Evolutionary conservation across 2,329 filamentous ascomycete genomes (phyloP).

Genomic region (Pseudogymnoascus sp.): DNA sequence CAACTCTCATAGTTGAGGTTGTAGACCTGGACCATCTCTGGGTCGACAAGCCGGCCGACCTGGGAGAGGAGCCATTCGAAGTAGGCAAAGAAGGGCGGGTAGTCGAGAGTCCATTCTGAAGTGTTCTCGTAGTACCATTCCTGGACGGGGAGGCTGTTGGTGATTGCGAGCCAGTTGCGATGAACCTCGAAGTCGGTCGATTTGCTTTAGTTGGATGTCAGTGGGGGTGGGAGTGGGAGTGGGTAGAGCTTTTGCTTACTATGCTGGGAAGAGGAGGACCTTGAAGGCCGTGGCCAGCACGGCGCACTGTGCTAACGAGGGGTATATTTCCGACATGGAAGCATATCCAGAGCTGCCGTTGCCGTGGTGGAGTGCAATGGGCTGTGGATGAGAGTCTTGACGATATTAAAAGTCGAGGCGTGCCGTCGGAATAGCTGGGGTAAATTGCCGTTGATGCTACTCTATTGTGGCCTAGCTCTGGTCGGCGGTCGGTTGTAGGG

Average conservation of each 20-base stretch:
- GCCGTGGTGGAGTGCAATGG: neutral
- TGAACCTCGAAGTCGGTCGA: conserved; percentile 99
- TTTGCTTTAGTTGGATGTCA: conserved; percentile 52
- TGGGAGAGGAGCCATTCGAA: conserved; percentile 93
- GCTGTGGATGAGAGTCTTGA: neutral
- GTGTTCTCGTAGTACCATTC: conserved; percentile 97
- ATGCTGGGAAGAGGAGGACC: conserved; percentile 84
- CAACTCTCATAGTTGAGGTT: conserved; percentile 83
- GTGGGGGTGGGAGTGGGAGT: neutral
- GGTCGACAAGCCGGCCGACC: conserved; percentile 65
- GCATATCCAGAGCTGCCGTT: conserved; percentile 17
- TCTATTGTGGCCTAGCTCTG: neutral
- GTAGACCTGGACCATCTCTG: conserved; percentile 70
- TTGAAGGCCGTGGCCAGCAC: conserved; percentile 83
- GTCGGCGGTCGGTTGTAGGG: neutral
- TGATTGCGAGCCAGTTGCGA: conserved; percentile 96
- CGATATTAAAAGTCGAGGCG: neutral
- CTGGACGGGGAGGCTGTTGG: conserved; percentile 74
- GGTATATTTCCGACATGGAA: conserved; percentile 70
- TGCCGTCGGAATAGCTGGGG: neutral
- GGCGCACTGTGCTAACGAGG: conserved; percentile 81
- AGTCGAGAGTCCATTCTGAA: conserved; percentile 99
- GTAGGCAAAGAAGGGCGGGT: conserved; percentile 94
- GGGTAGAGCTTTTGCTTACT: conserved; percentile 47
- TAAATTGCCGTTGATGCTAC: neutral